These are phyloP conservation scores for Clarireedia homoeocarpa DNA, from an alignment of 2,329 filamentous ascomycete species.

Conservation along the genomic window DNA sequence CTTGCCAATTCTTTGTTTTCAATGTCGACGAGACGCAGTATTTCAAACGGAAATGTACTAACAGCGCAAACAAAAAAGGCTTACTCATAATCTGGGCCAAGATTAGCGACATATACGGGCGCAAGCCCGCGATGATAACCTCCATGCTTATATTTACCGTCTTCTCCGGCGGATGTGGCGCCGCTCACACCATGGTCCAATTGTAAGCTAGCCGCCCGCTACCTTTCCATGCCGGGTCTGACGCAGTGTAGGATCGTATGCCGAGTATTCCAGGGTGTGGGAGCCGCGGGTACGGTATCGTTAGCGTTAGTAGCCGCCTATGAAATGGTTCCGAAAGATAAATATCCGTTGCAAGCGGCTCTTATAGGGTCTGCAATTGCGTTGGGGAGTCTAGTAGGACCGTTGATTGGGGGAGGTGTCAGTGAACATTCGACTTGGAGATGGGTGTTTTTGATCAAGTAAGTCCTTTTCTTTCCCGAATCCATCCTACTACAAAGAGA, in stretches of 20 bases:
- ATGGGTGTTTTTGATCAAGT: conserved; percentile 1
- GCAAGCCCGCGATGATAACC: background rate
- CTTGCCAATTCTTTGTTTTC: background rate
- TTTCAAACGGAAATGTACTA: background rate
- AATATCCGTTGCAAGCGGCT: background rate
- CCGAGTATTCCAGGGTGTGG: background rate
- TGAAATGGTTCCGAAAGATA: background rate
- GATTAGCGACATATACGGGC: background rate
- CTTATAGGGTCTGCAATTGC: background rate
- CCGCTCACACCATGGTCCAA: background rate
- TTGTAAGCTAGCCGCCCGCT: background rate
- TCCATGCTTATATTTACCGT: background rate
- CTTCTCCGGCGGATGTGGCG: background rate
- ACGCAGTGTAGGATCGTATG: background rate
- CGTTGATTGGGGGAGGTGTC: background rate
- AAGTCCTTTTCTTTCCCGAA: background rate
- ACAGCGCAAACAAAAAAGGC: background rate
- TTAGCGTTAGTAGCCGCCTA: background rate
- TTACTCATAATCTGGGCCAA: background rate
- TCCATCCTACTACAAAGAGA: background rate
- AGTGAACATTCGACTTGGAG: background rate
- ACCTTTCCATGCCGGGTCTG: background rate
- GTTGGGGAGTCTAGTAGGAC: background rate
- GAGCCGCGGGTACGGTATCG: background rate
- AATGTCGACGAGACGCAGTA: too few species aligned